Evolutionary conservation across 73 alveolate species (phyloP), one percentile per base, ranked within the genome.

Genomic region (Paramecium tetraurelia): DNA sequence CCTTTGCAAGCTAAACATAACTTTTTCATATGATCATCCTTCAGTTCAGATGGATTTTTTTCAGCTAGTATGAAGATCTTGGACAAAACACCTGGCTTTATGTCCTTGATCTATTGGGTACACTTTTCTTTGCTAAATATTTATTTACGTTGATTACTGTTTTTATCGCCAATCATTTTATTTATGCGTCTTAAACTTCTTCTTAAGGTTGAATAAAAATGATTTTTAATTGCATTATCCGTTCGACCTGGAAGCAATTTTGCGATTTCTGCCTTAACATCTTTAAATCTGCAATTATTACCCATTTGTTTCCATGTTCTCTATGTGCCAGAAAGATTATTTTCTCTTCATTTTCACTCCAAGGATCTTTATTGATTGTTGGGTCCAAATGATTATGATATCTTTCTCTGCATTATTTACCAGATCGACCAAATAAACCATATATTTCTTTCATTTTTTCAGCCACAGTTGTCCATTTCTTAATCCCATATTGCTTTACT

Each of bases 311-410:
- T 7, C 99, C 99, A 75, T 84, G 96, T 83, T 95, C 95, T 70
- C 93, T 86, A 86, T 98, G 99, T 35, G 97, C 95, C 86, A 95
- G 96, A 86, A 98, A 98, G 50, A 98, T 95, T 41, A 96, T 59
- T 84, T 95, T 92, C 85, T 98, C 99, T 94, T 98, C 99, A 76
- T 96, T 98, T 48, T 94, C 97, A 27, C 98, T 93, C 96, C 99
- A 97, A 50, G 97, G 96, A 24, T 96, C 96, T 75, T 98, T 98
- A 75, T 96, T 96, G 35, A 98, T 96, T 18, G 95, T 94, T 53
- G 99, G 99, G 76, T 98, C 99, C 38, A 98, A 92, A 92, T 98
- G 99, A 86, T 98, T 98, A 94, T 98, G 99, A 98, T 99, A 98
- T 85, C 99, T 95, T 93, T 98, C 99, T 59, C 99, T 80, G 90